Conservation (phyloP, 179 eudicot genomes). For the Vitellaria paradoxa region DNA sequence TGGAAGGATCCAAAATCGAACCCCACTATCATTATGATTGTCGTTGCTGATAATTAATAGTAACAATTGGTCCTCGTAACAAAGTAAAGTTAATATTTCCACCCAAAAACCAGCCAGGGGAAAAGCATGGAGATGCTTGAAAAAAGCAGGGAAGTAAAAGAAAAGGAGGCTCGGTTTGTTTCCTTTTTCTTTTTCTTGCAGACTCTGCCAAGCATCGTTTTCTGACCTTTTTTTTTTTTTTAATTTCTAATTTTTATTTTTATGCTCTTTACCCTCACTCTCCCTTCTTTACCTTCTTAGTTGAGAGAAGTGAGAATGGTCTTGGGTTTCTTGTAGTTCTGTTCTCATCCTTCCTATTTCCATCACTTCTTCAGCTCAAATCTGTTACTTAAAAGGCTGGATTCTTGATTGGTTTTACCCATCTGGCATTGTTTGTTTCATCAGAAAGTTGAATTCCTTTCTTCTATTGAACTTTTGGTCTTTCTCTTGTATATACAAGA, state of each 20-base stretch:
- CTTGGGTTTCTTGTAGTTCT: slow-evolving; percentile 23
- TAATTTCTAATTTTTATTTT: slow-evolving; percentile 19
- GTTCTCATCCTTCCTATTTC: slow-evolving; percentile 25
- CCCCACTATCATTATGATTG: slow-evolving; percentile 42
- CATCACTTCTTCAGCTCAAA: slow-evolving; percentile 19
- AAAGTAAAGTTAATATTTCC: neutral
- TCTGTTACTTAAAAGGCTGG: slow-evolving; percentile 22
- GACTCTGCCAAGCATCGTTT: slow-evolving; percentile 58
- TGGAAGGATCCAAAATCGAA: slow-evolving; percentile 71
- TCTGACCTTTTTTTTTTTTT: neutral
- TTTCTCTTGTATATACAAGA: neutral
- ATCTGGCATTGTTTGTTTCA: slow-evolving; percentile 37
- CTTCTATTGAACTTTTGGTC: slow-evolving; percentile 1
- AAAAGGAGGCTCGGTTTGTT: slow-evolving; percentile 23
- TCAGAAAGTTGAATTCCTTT: slow-evolving; percentile 44
- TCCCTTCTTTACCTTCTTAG: slow-evolving; percentile 23
- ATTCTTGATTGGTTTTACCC: slow-evolving; percentile 15
- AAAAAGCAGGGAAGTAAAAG: slow-evolving; percentile 21
- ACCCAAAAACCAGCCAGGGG: slow-evolving; percentile 5
- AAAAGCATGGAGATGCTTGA: slow-evolving; percentile 12
- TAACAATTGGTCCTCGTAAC: neutral
- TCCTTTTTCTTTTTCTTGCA: slow-evolving; percentile 35
- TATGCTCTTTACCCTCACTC: slow-evolving; percentile 28
- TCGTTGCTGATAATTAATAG: neutral
- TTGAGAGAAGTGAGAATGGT: neutral